Base-by-base conservation (phyloP, 371 early-diverging fungal species). In the Mortierella sp. region DNA sequence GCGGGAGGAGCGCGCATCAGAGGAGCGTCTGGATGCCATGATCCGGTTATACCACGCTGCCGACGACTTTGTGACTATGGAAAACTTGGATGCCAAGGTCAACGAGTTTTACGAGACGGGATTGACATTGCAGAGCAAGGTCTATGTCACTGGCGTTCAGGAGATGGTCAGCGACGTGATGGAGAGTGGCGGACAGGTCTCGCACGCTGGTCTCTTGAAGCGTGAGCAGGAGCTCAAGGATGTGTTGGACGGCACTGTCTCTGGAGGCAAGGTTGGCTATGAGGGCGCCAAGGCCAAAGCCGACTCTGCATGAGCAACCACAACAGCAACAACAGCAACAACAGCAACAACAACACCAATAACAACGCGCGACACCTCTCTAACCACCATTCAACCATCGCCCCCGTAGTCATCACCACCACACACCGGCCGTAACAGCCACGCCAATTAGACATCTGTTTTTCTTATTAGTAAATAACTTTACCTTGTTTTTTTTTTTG, bases 41-140 rank as follows among this genome's bases (percentile, higher is more conserved):
- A 77, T 89, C 76, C 85, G 87, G 78, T 83, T 90, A 73, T 90
- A 88, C 78, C 89, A 90, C 71, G 78, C 89, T 0, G 83, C 89
- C 2, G 83, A 81, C 16, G 78, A 87, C 78, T 90, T 90, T 87
- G 87, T 90, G 72, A 88, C 89, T 40, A 79, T 88, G 79, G 88
- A 85, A 54, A 90, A 90, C 78, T 44, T 90, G 79, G 90, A 90
- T 61, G 81, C 72, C 73, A 88, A 88, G 77, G 67, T 90, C 59
- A 82, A 87, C n/a, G 85, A 83, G 73, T 86, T 86, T 61, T 86
- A 82, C 44, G 86, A 86, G 82, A 76, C 81, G 14, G 77, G 82
- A 67, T n/a, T 85, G 82, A 75, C 76, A 19, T 50, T 81, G 59
- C 77, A 79, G 67, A 79, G 73, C 77, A 81, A 79, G 75, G 82